phyloP scores from a whole-genome alignment of 495 filamentous ascomycete genomes.

The Penicillium subrubescens region DNA sequence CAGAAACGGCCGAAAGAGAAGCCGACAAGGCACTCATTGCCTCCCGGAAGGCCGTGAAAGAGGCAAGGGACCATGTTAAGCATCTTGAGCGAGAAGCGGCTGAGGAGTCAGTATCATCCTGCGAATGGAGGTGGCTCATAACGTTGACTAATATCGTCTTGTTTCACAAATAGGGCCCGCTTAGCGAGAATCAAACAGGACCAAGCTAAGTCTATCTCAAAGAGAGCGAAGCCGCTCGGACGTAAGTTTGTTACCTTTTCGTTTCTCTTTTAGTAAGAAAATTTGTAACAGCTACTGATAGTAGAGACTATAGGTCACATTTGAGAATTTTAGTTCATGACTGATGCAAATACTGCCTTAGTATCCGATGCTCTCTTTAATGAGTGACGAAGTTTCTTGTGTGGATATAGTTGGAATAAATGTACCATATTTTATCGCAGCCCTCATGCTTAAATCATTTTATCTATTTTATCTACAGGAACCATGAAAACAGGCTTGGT shows the following conservation, averaged over 20 bases:
- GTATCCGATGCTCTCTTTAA: background rate
- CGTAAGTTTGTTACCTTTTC: slow-evolving; percentile 46
- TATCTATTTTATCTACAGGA: background rate
- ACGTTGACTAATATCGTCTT: background rate
- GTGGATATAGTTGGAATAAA: background rate
- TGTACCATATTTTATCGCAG: background rate
- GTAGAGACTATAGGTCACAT: background rate
- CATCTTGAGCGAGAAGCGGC: slow-evolving; percentile 62
- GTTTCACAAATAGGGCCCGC: slow-evolving; percentile 34
- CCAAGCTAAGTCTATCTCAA: slow-evolving; percentile 62
- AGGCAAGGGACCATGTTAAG: slow-evolving; percentile 64
- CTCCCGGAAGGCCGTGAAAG: slow-evolving; percentile 57
- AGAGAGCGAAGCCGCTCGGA: slow-evolving; percentile 65
- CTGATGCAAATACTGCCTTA: background rate
- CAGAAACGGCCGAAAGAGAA: slow-evolving; percentile 61
- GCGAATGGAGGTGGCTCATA: background rate
- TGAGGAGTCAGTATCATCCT: slow-evolving; percentile 49
- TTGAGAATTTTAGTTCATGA: background rate
- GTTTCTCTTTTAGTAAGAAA: too few relatives aligned
- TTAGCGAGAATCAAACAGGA: slow-evolving; percentile 67
- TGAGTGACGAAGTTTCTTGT: background rate
- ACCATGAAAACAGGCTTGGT: background rate
- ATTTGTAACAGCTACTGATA: background rate
- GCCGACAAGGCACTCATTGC: slow-evolving; percentile 62
- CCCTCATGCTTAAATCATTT: background rate